These are phyloP conservation scores for Solanum bulbocastanum DNA, from an alignment of 257 asterid genomes.

Conservation along the genomic window DNA sequence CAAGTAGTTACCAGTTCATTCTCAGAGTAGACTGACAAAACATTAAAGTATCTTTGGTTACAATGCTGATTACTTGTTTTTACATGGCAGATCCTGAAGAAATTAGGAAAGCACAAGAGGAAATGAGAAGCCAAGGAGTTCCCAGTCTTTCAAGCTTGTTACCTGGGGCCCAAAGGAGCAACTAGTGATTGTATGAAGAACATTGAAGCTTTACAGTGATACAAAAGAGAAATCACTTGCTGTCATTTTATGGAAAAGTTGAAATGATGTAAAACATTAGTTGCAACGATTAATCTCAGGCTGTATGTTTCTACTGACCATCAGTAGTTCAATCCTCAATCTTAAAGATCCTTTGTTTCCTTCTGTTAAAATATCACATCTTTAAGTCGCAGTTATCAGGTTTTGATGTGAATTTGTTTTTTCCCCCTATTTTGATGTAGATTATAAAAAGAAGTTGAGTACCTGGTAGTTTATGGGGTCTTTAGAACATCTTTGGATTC, in stretches of 20 bases:
- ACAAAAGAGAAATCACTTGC: background rate
- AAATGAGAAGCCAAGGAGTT: slow-evolving; percentile 93
- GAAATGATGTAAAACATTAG: background rate
- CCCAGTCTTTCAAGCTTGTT: slow-evolving; percentile 73
- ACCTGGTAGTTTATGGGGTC: background rate
- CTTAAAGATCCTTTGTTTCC: background rate
- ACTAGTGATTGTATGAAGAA: slow-evolving; percentile 9
- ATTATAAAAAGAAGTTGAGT: background rate
- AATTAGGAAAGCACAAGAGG: slow-evolving; percentile 88
- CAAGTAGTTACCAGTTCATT: background rate
- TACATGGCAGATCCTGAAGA: slow-evolving; percentile 72
- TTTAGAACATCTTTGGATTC: background rate
- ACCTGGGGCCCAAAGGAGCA: slow-evolving; percentile 71
- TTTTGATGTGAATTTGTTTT: background rate
- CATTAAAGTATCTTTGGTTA: background rate
- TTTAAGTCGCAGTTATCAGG: background rate
- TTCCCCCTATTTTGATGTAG: background rate
- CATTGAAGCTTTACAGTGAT: background rate
- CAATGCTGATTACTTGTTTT: background rate
- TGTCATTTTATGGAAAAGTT: background rate
- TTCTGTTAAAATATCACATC: background rate
- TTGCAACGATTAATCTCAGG: background rate
- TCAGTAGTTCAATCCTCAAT: background rate
- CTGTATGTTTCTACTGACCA: background rate
- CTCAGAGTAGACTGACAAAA: background rate